phyloP scores from a whole-genome alignment of 176 grass and related monocot genomes.

The Paspalum vaginatum region DNA sequence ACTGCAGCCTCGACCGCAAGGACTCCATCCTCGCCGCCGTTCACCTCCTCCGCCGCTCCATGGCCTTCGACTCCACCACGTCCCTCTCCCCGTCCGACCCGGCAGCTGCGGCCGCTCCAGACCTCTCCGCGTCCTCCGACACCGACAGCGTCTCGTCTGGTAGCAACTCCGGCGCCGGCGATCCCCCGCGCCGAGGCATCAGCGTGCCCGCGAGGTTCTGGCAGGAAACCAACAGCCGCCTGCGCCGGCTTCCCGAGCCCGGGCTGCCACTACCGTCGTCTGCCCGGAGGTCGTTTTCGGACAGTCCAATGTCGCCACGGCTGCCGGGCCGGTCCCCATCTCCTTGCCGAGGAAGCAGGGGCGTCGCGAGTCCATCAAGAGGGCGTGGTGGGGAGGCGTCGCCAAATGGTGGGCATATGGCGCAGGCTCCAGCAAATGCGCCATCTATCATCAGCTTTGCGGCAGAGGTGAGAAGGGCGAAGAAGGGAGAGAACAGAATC shows the following conservation, averaged over 20 bases:
- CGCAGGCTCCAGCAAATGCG: conserved; percentile 57
- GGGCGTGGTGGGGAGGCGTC: conserved; percentile 47
- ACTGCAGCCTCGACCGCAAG: conserved; percentile 77
- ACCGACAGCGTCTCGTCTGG: conserved; percentile 91
- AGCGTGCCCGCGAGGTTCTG: conserved; percentile 91
- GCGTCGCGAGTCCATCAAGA: conserved; percentile 56
- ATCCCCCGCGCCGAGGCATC: conserved; percentile 69
- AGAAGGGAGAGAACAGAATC: conserved; percentile 90
- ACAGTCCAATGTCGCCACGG: conserved; percentile 63
- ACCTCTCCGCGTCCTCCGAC: conserved; percentile 83
- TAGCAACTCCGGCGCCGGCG: conserved; percentile 79
- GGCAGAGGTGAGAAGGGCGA: conserved; percentile 89
- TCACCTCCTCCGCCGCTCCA: conserved; percentile 75
- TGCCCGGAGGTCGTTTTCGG: conserved; percentile 55
- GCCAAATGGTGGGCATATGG: conserved; percentile 43
- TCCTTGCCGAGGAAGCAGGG: conserved; percentile 59
- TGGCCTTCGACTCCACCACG: conserved; percentile 69
- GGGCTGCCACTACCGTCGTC: conserved; percentile 47
- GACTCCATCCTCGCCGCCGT: conserved; percentile 88
- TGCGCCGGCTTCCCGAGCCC: conserved; percentile 69
- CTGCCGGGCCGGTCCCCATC: conserved; percentile 53
- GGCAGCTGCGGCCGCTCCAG: conserved; percentile 51
- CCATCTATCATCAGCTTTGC: conserved; percentile 98
- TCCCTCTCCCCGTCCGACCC: conserved; percentile 47
- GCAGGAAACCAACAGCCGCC: conserved; percentile 88